Conservation (phyloP, 75 land plant species). For the Picea sitchensis region DNA sequence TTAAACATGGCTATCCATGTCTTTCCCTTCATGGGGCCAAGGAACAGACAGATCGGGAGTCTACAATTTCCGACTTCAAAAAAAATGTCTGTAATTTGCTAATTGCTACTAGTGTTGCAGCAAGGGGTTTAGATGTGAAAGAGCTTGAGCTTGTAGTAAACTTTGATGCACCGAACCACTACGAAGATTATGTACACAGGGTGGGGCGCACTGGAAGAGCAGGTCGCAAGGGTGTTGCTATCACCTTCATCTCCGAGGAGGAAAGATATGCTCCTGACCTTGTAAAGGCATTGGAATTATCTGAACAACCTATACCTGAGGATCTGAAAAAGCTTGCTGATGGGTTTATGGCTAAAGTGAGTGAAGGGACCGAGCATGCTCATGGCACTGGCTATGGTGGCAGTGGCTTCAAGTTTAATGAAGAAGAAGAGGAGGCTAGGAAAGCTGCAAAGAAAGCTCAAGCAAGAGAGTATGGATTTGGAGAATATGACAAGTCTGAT, state of each 20-base stretch:
- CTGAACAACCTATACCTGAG: constrained; percentile 90
- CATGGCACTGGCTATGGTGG: constrained; percentile 99
- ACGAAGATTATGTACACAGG: constrained; percentile 98
- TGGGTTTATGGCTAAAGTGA: constrained; percentile 91
- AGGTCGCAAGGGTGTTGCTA: constrained; percentile 81
- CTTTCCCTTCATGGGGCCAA: constrained; percentile 97
- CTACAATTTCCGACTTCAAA: constrained; percentile 88
- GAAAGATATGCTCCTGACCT: constrained; percentile 96
- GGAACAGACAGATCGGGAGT: constrained; percentile 97
- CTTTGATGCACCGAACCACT: constrained; percentile 94
- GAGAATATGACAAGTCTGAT: constrained; percentile 86
- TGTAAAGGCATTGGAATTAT: constrained; percentile 89
- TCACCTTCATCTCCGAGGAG: constrained; percentile 93
- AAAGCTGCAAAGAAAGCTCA: constrained; percentile 99
- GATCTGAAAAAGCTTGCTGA: constrained; percentile 93
- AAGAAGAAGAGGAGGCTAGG: constrained; percentile 96
- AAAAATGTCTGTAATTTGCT: constrained; percentile 90
- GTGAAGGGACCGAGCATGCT: constrained; percentile 86
- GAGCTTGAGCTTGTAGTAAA: constrained; percentile 95
- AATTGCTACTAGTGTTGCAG: constrained; percentile 96
- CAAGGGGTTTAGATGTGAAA: constrained; percentile 96
- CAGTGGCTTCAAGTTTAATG: constrained; percentile 98
- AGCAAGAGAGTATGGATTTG: constrained; percentile 94
- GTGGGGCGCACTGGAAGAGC: constrained; percentile 99
- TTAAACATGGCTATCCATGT: constrained; percentile 92